phyloP scores from a whole-genome alignment of 2,329 filamentous ascomycete species.

The Lachnellula hyalina region DNA sequence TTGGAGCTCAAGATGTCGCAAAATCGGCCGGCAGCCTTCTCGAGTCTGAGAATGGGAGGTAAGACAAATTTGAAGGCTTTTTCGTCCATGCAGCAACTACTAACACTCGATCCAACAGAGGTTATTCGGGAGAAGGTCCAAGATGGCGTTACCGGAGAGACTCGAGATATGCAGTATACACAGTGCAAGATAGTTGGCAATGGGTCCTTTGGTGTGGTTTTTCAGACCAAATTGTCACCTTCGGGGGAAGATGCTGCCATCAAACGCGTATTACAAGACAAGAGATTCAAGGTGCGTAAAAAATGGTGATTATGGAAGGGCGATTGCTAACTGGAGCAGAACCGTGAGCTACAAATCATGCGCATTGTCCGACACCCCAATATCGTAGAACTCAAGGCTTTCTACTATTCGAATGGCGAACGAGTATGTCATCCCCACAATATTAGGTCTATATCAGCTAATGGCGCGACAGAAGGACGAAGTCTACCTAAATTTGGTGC shows the following conservation, averaged over 20 bases:
- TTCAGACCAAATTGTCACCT: constrained; percentile 98
- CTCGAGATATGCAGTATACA: constrained; percentile 94
- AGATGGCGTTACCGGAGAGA: constrained; percentile 94
- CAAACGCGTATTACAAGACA: constrained; percentile 97
- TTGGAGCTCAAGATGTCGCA: constrained; percentile 65
- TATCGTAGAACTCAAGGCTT: constrained; percentile 97
- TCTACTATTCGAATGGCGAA: constrained; percentile 99
- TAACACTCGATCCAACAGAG: constrained; percentile 52
- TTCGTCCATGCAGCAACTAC: constrained; percentile 13
- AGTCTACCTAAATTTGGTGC: constrained; percentile 95
- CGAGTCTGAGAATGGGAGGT: constrained; percentile 94
- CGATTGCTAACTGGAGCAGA: constrained; percentile 52
- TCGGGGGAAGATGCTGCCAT: constrained; percentile 97
- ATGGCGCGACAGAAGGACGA: constrained; percentile 73
- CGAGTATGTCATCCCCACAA: constrained; percentile 56
- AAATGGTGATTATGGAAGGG: not conserved
- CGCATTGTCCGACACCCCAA: constrained; percentile 98
- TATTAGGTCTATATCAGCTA: constrained; percentile 4
- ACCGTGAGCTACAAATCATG: constrained; percentile 99
- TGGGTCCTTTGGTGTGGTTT: constrained; percentile 96
- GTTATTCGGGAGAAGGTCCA: constrained; percentile 98
- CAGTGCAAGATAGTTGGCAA: constrained; percentile 99
- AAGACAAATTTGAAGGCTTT: constrained; percentile 33
- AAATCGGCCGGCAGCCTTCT: constrained; percentile 86
- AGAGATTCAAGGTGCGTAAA: constrained; percentile 86